These are phyloP conservation scores for Escallonia herrerae DNA, from an alignment of 129 eudicot species.

Conservation along the genomic window DNA sequence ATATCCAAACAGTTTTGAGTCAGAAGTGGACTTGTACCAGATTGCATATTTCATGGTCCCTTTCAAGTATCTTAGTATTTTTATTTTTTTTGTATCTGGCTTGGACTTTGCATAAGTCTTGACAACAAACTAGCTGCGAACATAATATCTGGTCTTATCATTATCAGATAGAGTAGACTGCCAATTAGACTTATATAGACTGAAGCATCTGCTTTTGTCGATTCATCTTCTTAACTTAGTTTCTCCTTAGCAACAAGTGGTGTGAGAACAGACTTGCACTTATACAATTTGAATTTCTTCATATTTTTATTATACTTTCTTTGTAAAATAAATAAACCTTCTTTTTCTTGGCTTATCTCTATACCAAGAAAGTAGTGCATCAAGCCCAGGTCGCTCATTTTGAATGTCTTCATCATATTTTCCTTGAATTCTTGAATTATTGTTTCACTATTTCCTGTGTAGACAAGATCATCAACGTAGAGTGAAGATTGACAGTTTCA, in stretches of 20 bases:
- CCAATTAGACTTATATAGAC: background rate
- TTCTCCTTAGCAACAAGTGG: background rate
- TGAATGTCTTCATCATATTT: background rate
- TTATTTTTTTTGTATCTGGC: background rate
- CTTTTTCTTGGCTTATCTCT: background rate
- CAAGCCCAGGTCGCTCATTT: background rate
- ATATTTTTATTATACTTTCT: background rate
- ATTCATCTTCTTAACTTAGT: background rate
- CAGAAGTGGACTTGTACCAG: background rate
- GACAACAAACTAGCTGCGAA: conserved; percentile 2
- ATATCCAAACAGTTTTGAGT: background rate
- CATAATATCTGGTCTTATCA: background rate
- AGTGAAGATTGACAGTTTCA: background rate
- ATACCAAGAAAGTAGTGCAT: background rate
- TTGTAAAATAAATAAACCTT: background rate
- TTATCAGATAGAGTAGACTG: background rate
- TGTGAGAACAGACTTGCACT: background rate
- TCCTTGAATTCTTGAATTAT: background rate
- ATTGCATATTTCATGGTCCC: background rate
- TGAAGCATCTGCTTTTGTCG: background rate
- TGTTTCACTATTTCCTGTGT: background rate
- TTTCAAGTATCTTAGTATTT: conserved; percentile 1
- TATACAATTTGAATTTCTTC: background rate
- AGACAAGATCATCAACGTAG: background rate
- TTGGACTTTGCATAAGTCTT: conserved; percentile 10